Conservation (phyloP, 2,329 filamentous ascomycete species). For the Colletotrichum sp. region DNA sequence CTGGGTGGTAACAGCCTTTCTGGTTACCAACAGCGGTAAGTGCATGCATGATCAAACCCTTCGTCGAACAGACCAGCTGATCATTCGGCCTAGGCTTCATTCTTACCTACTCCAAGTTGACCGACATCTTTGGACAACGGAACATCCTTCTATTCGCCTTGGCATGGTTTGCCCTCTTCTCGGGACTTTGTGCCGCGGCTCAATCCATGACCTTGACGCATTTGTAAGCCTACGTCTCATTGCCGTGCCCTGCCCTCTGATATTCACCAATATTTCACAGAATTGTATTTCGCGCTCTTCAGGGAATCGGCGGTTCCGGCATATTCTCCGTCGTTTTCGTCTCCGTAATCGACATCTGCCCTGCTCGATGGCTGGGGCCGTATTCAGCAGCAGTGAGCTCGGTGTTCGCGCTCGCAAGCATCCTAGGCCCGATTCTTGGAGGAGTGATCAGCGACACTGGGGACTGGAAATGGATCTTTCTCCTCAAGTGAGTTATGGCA, state of each 20-base stretch:
- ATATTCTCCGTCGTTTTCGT: constrained; percentile 1
- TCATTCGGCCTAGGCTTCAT: neutral
- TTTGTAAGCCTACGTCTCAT: neutral
- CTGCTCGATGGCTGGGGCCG: neutral
- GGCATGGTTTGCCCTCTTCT: neutral
- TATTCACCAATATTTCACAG: neutral
- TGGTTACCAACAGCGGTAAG: neutral
- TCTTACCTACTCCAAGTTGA: neutral
- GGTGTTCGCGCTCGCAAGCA: constrained; percentile 47
- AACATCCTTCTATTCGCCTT: neutral
- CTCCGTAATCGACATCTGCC: neutral
- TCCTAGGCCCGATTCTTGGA: constrained; percentile 44
- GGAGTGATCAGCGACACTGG: constrained; percentile 28
- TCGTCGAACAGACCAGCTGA: neutral
- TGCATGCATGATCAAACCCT: too few relatives aligned
- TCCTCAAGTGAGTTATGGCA: neutral
- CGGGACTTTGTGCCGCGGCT: neutral
- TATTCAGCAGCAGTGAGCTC: constrained; percentile 27
- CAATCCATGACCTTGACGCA: neutral
- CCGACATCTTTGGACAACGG: neutral
- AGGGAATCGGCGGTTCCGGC: constrained; percentile 39
- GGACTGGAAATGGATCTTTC: neutral
- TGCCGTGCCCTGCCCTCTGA: fast-evolving
- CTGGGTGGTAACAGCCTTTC: neutral
- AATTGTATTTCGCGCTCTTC: constrained; percentile 47